These are phyloP conservation scores for Xylaria acuta DNA, from an alignment of 495 filamentous ascomycete genomes.

Conservation along the genomic window DNA sequence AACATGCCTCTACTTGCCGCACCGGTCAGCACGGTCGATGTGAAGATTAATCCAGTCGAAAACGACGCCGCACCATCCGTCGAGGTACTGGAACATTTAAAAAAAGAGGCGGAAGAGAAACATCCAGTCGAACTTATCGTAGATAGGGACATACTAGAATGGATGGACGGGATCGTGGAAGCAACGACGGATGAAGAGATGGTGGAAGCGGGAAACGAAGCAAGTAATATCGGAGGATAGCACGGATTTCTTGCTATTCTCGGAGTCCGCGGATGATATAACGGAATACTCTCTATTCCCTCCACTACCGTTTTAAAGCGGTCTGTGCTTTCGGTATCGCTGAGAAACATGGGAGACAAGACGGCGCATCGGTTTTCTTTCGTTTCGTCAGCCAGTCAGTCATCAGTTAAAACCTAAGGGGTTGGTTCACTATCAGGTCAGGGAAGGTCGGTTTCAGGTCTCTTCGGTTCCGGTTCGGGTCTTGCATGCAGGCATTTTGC, in stretches of 20 bases:
- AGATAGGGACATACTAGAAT: no score
- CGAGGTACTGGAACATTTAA: slow-evolving; percentile 36
- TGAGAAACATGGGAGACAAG: not conserved
- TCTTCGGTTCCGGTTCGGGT: no score
- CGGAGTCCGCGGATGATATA: no score
- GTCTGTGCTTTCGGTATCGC: not conserved
- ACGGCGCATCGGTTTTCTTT: not conserved
- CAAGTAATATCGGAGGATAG: no score
- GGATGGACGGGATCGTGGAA: no score
- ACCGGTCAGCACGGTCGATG: slow-evolving; percentile 69
- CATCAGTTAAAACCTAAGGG: not conserved
- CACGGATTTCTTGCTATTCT: no score
- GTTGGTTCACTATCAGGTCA: not conserved
- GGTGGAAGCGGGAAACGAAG: not conserved
- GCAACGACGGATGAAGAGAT: not conserved
- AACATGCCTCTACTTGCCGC: slow-evolving; percentile 69
- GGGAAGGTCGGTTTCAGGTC: not conserved
- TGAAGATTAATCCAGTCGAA: slow-evolving; percentile 91
- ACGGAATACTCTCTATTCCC: not conserved
- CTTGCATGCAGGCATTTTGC: not conserved
- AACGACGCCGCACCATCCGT: slow-evolving; percentile 66
- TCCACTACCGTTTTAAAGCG: not conserved
- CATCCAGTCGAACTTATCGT: no score
- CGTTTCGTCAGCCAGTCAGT: not conserved
- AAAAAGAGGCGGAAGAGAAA: no score